Conservation (phyloP, 1,284 basidiomycete species). For the Anthracocystis setariae region DNA sequence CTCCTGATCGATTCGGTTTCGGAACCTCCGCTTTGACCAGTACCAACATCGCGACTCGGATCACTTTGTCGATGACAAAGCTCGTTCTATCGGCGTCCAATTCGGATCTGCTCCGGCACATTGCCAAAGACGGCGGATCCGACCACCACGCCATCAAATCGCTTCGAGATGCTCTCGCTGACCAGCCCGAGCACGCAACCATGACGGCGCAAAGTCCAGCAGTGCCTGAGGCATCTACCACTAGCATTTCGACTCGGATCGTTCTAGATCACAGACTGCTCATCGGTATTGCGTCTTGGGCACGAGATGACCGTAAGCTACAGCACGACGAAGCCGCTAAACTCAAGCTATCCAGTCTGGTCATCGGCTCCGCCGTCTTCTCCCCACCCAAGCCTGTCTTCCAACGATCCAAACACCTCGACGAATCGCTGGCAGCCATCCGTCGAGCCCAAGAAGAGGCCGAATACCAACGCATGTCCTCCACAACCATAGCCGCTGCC, state of each 20-base stretch:
- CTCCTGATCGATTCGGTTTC: too few relatives aligned
- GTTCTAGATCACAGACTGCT: conserved; percentile 27
- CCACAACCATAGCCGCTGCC: conserved; percentile 7
- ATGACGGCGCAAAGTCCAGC: conserved; percentile 31
- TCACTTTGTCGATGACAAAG: conserved; percentile 34
- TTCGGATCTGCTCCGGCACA: conserved; percentile 14
- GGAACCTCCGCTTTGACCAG: too few relatives aligned
- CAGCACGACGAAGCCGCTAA: not conserved
- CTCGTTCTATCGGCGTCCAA: conserved; percentile 18
- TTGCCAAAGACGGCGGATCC: not conserved
- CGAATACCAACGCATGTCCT: conserved; percentile 35
- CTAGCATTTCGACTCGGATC: not conserved
- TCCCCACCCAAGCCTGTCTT: conserved; percentile 35
- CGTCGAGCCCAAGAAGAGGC: conserved; percentile 34
- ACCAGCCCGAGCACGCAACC: conserved; percentile 19
- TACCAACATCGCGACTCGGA: too few relatives aligned
- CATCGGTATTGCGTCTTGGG: conserved; percentile 20
- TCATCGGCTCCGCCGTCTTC: conserved; percentile 16
- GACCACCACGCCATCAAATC: conserved; percentile 15
- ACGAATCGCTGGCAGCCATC: conserved; percentile 33
- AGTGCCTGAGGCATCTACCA: conserved; percentile 3
- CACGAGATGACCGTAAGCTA: not conserved
- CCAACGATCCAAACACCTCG: conserved; percentile 30
- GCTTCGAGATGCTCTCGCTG: conserved; percentile 12
- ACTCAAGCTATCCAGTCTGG: conserved; percentile 28